phyloP scores from a whole-genome alignment of 768 basidiomycete species.

The Arthromyces matolae region DNA sequence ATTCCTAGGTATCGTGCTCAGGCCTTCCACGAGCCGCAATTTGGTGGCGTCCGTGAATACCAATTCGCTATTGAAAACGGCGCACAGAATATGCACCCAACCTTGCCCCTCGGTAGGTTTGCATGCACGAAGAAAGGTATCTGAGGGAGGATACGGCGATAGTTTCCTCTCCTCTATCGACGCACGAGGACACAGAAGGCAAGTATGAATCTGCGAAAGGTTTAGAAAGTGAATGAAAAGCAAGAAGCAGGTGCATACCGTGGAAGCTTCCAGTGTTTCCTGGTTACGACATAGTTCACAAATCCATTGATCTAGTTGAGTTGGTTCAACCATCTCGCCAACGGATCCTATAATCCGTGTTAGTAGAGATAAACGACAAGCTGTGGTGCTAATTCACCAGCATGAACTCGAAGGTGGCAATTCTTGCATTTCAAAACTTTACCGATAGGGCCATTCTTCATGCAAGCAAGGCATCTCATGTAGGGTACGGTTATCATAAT shows the following conservation, averaged over 20 bases:
- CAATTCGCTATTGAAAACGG: constrained; percentile 85
- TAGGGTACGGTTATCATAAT: constrained; percentile 50
- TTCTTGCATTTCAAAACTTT: constrained; percentile 80
- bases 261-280: constrained; percentile 73
- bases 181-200: constrained; percentile 75
- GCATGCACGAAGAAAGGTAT: constrained; percentile 68
- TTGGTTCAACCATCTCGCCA: constrained; percentile 65
- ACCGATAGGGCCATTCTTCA: constrained; percentile 67
- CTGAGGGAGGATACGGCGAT: constrained; percentile 43
- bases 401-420: constrained; percentile 77
- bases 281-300: constrained; percentile 89
- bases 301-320: constrained; percentile 68
- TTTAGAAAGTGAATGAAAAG: constrained; percentile 5
- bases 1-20: constrained; percentile 65
- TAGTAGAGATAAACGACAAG: neutral
- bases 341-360: constrained; percentile 48
- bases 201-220: constrained; percentile 63
- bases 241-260: constrained; percentile 45
- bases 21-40: constrained; percentile 80
- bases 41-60: constrained; percentile 70
- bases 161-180: constrained; percentile 47
- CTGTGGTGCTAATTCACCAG: constrained; percentile 46
- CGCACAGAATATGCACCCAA: constrained; percentile 90
- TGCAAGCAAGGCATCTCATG: constrained; percentile 71
- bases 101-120: constrained; percentile 93